These are phyloP conservation scores for Metschnikowia lachancei DNA, from an alignment of 805 yeast species.

Conservation along the genomic window DNA sequence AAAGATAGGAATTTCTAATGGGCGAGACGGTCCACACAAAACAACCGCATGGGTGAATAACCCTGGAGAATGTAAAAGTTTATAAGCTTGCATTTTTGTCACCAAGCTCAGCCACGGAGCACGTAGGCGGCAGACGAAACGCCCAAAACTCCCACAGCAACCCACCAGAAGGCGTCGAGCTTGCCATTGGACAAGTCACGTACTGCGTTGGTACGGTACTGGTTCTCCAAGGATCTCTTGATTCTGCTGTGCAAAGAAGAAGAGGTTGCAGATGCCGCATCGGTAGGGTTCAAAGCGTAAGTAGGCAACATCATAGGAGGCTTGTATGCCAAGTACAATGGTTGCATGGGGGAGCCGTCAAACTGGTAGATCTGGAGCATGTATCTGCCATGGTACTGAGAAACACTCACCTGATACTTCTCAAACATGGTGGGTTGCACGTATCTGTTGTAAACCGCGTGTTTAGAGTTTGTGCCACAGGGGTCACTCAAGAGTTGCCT, in stretches of 20 bases:
- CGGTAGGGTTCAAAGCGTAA: slow-evolving; percentile 82
- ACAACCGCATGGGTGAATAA: too few relatives aligned
- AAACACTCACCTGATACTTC: slow-evolving; percentile 58
- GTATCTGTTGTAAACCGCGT: slow-evolving; percentile 68
- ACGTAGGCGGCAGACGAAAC: slow-evolving; percentile 38
- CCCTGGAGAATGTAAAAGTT: too few relatives aligned
- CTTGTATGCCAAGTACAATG: slow-evolving; percentile 84
- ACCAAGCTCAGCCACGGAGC: slow-evolving; percentile 16
- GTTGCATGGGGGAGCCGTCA: slow-evolving; percentile 80
- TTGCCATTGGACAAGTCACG: slow-evolving; percentile 33
- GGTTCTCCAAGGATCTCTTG: slow-evolving; percentile 75
- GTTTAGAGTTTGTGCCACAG: slow-evolving; percentile 44
- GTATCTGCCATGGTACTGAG: slow-evolving; percentile 81
- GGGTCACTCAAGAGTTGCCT: slow-evolving; percentile 89
- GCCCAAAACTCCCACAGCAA: slow-evolving; percentile 45
- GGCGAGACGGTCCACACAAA: too few relatives aligned
- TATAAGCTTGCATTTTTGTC: background rate
- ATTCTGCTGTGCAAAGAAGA: slow-evolving; percentile 44
- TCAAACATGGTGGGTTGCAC: slow-evolving; percentile 60
- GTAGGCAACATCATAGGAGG: slow-evolving; percentile 98
- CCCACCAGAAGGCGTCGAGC: slow-evolving; percentile 56
- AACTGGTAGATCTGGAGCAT: slow-evolving; percentile 69
- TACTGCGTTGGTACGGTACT: slow-evolving; percentile 72
- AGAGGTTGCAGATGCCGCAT: slow-evolving; percentile 36
- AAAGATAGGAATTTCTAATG: too few relatives aligned